phyloP scores from a whole-genome alignment of 2,329 filamentous ascomycete species.

The Magnaporthales sp. region DNA sequence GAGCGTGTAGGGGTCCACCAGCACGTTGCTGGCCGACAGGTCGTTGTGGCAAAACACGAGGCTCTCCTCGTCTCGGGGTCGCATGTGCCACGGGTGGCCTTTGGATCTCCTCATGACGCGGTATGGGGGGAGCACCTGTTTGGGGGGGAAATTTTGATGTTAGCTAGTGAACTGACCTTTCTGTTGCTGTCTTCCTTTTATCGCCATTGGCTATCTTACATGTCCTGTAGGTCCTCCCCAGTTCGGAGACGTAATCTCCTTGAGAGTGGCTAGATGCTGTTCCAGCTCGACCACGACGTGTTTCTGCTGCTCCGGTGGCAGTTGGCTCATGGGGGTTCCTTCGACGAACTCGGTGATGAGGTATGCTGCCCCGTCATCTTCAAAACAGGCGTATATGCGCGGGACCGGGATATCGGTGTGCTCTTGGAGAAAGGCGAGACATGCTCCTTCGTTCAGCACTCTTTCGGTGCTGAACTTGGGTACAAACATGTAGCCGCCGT shows the following conservation, averaged over 20 bases:
- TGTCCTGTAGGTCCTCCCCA: conserved; percentile 19
- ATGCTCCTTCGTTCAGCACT: conserved; percentile 20
- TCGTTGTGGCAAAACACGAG: conserved; percentile 19
- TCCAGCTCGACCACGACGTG: conserved; percentile 19
- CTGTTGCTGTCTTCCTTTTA: no score
- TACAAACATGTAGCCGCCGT: conserved; percentile 18
- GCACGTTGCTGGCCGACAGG: conserved; percentile 15
- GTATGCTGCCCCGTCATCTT: conserved; percentile 22
- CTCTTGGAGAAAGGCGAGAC: conserved; percentile 15
- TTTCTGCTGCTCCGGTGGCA: conserved; percentile 16
- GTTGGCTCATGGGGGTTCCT: conserved; percentile 19
- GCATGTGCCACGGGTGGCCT: conserved; percentile 15
- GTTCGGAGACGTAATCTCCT: conserved; percentile 16
- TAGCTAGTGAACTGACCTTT: neutral
- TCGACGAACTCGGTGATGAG: conserved; percentile 21
- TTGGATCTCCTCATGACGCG: conserved; percentile 16
- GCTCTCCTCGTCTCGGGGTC: conserved; percentile 10
- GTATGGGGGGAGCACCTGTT: conserved; percentile 19
- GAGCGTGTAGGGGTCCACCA: conserved; percentile 16
- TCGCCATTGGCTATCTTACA: conserved; percentile 11
- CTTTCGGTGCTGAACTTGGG: conserved; percentile 20
- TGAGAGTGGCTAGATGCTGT: conserved; percentile 16
- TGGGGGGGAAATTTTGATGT: neutral
- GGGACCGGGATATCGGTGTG: conserved; percentile 21
- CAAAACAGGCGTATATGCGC: conserved; percentile 16